These are phyloP conservation scores for Claviceps sp. DNA, from an alignment of 2,329 filamentous ascomycete species.

Conservation along the genomic window DNA sequence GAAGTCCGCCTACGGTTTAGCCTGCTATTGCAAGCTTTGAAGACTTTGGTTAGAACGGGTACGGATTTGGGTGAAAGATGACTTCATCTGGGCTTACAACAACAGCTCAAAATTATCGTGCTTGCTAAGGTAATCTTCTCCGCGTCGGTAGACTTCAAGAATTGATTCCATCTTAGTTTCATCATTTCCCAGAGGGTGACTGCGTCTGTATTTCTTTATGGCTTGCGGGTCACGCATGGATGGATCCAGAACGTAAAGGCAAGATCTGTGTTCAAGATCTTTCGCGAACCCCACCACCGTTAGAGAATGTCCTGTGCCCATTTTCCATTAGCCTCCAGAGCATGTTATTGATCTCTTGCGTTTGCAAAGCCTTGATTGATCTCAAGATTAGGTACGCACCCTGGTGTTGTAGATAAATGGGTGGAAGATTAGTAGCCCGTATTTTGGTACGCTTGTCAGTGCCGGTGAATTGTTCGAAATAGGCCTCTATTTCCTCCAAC, in stretches of 20 bases:
- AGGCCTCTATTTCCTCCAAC: slow-evolving; percentile 55
- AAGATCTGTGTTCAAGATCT: slow-evolving; percentile 45
- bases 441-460: slow-evolving; percentile 42
- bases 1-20: not conserved
- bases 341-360: not conserved
- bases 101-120: slow-evolving; percentile 71
- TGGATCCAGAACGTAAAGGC: slow-evolving; percentile 80
- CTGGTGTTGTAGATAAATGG: slow-evolving; percentile 81
- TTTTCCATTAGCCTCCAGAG: not conserved
- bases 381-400: slow-evolving; percentile 27
- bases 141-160: slow-evolving; percentile 62
- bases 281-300: slow-evolving; percentile 79
- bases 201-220: slow-evolving; percentile 45
- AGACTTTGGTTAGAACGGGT: not conserved
- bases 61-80: not conserved
- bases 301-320: slow-evolving; percentile 61
- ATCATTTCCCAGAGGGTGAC: slow-evolving; percentile 29
- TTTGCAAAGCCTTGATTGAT: not conserved
- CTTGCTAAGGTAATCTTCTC: slow-evolving; percentile 50
- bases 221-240: slow-evolving; percentile 58
- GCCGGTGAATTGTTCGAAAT: slow-evolving; percentile 47
- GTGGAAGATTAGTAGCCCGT: slow-evolving; percentile 58
- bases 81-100: slow-evolving; percentile 35
- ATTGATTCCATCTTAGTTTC: slow-evolving; percentile 27
- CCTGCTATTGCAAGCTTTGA: not conserved